Evolutionary conservation across 805 yeast species (phyloP).

Genomic region (Lipomyces kockii): DNA sequence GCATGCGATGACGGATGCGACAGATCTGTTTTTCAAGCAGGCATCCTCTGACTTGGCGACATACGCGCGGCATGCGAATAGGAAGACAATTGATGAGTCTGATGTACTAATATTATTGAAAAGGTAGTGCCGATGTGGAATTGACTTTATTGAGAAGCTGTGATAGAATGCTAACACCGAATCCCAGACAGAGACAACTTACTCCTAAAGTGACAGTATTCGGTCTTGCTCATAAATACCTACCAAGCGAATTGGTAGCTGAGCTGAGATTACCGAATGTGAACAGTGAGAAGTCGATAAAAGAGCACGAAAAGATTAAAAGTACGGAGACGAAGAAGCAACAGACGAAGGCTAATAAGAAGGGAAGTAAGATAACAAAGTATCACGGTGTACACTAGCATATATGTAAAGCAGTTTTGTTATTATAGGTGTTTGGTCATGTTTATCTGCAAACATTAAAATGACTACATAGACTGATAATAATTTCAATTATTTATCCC

Average conservation of each 20-base stretch:
- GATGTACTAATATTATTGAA: constrained; percentile 43
- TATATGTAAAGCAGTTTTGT: not conserved
- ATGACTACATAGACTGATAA: not conserved
- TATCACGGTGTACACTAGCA: not conserved
- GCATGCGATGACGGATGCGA: constrained; percentile 39
- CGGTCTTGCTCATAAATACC: constrained; percentile 22
- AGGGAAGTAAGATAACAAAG: not conserved
- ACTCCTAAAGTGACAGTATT: constrained; percentile 8
- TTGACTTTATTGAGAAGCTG: not conserved
- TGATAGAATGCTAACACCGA: not conserved
- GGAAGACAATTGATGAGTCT: constrained; percentile 41
- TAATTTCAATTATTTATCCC: no score
- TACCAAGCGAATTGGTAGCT: constrained; percentile 19
- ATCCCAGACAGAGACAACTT: constrained; percentile 12
- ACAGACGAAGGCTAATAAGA: not conserved
- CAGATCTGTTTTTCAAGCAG: constrained; percentile 44
- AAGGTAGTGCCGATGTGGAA: constrained; percentile 27
- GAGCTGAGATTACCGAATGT: constrained; percentile 12
- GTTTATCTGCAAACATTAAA: not conserved
- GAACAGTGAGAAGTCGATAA: not conserved
- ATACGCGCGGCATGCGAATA: constrained; percentile 45
- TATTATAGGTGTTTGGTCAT: not conserved
- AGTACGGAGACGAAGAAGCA: constrained; percentile 3
- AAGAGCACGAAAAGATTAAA: constrained; percentile 28
- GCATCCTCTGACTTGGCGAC: constrained; percentile 42